Conservation (phyloP, 192 early-diverging fungal species). For the Coemansia pectinata region DNA sequence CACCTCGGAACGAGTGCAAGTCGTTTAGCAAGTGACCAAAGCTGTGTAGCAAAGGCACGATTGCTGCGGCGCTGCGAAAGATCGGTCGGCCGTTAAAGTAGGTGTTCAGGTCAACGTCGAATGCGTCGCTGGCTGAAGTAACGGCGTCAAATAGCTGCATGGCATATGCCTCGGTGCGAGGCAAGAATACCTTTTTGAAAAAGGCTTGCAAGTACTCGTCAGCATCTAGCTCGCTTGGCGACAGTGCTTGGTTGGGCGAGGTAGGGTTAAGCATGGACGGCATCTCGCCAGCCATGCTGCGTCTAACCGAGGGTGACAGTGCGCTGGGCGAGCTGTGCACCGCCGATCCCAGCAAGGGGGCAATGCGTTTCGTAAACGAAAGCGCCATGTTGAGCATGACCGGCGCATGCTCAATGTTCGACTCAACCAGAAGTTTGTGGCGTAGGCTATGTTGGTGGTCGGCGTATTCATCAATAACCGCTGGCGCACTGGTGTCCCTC, state of each 20-base stretch:
- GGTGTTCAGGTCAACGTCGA: conserved; percentile 36
- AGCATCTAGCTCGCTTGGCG: conserved; percentile 31
- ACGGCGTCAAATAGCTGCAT: conserved; percentile 58
- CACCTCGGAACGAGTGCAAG: conserved; percentile 43
- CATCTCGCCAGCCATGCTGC: conserved; percentile 45
- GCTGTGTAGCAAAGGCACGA: conserved; percentile 41
- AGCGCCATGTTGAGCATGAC: conserved; percentile 51
- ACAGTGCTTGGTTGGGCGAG: conserved; percentile 14
- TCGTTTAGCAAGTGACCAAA: conserved; percentile 47
- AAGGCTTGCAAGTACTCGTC: conserved; percentile 66
- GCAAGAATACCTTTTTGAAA: conserved; percentile 67
- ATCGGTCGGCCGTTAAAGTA: conserved; percentile 49
- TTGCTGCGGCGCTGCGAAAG: conserved; percentile 48
- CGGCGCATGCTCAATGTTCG: conserved; percentile 55
- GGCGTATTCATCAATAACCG: conserved; percentile 52
- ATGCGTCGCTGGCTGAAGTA: conserved; percentile 41
- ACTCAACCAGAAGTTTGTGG: conserved; percentile 49
- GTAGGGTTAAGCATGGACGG: background rate
- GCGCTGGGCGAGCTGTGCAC: conserved; percentile 19
- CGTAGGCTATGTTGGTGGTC: conserved; percentile 41
- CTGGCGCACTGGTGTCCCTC: conserved; percentile 33
- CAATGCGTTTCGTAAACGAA: conserved; percentile 42
- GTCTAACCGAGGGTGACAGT: conserved; percentile 43
- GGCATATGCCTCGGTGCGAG: conserved; percentile 82
- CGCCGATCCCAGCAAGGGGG: conserved; percentile 23